Conservation (phyloP, 2,329 filamentous ascomycete genomes). For the Arthrobotrys sinensis region DNA sequence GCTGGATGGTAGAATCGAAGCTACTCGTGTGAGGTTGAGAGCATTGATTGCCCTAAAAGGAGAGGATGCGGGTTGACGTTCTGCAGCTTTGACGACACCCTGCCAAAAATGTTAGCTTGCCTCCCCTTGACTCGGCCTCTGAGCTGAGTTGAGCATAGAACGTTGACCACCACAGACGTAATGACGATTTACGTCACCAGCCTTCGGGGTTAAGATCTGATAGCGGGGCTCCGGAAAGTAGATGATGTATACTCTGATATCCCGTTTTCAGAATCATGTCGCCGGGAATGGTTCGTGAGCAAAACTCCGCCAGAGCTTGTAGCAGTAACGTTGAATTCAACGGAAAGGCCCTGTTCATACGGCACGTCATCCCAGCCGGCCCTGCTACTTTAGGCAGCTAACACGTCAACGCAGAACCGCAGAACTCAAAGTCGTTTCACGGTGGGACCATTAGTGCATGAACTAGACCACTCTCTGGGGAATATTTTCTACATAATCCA, state of each 20-base stretch:
- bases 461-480: not conserved
- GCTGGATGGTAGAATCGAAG: not conserved
- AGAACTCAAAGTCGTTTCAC: not conserved
- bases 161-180: not conserved
- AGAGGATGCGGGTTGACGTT: slow-evolving; percentile 24
- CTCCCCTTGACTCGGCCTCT: slow-evolving; percentile 5
- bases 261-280: slow-evolving; percentile 2
- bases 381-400: not conserved
- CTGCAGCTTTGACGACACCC: slow-evolving; percentile 9
- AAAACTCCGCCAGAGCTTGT: not conserved
- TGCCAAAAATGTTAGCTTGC: slow-evolving; percentile 2
- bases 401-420: slow-evolving; percentile 12
- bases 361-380: slow-evolving; percentile 13
- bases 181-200: slow-evolving; percentile 12
- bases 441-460: slow-evolving; percentile 1
- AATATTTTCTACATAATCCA: not conserved
- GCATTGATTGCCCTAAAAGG: slow-evolving; percentile 23
- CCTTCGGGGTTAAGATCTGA: not conserved
- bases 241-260: not conserved
- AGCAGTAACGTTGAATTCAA: not conserved
- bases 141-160: not conserved
- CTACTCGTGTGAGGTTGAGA: slow-evolving; percentile 18
- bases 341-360: not conserved
- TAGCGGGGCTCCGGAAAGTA: not conserved
- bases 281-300: not conserved